phyloP scores from a whole-genome alignment of 2,329 filamentous ascomycete genomes.

The Curvularia eragrostidis region DNA sequence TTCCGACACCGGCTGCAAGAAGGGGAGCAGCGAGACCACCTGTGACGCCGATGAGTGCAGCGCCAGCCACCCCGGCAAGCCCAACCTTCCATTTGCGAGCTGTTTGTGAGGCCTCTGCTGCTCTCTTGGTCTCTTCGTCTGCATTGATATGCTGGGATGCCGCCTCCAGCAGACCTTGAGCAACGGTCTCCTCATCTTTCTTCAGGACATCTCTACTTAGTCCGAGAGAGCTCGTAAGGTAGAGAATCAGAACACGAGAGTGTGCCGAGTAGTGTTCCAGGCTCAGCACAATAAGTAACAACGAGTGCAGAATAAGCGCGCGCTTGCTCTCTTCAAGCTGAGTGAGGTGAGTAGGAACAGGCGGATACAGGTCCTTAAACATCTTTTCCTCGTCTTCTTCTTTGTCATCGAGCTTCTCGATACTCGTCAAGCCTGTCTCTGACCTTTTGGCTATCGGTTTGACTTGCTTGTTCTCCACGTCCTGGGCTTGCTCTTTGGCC shows the following conservation, averaged over 20 bases:
- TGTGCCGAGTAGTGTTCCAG: conserved; percentile 79
- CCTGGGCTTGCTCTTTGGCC: conserved; percentile 38
- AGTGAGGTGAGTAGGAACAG: conserved; percentile 58
- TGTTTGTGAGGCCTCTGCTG: conserved; percentile 70
- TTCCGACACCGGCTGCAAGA: conserved; percentile 78
- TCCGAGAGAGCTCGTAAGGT: conserved; percentile 73
- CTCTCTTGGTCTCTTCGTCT: conserved; percentile 76
- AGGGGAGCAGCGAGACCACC: conserved; percentile 80
- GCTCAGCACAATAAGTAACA: conserved; percentile 75
- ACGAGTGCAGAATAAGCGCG: conserved; percentile 71
- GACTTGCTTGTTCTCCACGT: conserved; percentile 32
- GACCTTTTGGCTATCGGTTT: conserved; percentile 39
- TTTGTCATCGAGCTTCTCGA: conserved; percentile 35
- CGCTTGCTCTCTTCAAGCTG: conserved; percentile 67
- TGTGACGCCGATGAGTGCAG: conserved; percentile 83
- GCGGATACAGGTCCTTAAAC: conserved; percentile 51
- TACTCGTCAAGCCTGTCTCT: conserved; percentile 34
- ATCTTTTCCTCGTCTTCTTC: conserved; percentile 47
- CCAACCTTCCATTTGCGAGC: conserved; percentile 80
- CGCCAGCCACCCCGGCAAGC: conserved; percentile 84
- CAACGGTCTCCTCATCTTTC: conserved; percentile 76
- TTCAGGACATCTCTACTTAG: conserved; percentile 69
- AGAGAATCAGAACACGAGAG: conserved; percentile 73
- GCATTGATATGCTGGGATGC: conserved; percentile 74
- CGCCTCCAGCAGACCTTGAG: conserved; percentile 74